Base-by-base conservation (phyloP, 2,329 filamentous ascomycete genomes). In the Capronia americana region DNA sequence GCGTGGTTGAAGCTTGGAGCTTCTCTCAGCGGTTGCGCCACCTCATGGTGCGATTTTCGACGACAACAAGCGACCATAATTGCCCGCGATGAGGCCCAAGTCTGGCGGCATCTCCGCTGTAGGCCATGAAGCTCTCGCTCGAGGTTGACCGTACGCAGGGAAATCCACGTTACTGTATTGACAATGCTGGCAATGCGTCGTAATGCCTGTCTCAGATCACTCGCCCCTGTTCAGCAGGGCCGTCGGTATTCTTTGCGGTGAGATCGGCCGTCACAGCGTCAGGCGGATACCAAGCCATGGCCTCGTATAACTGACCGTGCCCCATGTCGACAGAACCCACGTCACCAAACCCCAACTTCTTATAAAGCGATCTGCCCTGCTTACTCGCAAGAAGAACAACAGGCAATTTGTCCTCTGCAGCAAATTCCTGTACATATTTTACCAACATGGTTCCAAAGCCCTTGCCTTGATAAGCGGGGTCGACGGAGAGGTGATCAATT, bases 371-470 rank as follows among this genome's bases (percentile, higher is more conserved):
- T 41, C 72, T 65, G 5, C 74, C 75, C 57, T 71, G 62, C 24
- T 58, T 26, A 11, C 74, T 73, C 10, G 74, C 65, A 41, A 75
- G 68, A 2, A 77, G 70, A 64, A 74, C 73, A 1, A 70, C 59
- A 3, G 69, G 72, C 20, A 76, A 6, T 7, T 70, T 72, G 41
- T 70, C 58, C 11, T 68, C 55, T 8, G 68, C 60, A 17, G 68
- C 74, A 48, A 73, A 53, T 12, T 70, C 63, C 34, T 73, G 61
- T 4, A 75, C 74, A 32, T 71, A 63, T 63, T 67, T 59, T n/a
- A 77, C 55, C 14, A 77, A 59, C 32, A 70, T 65, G 2, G 70
- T 71, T 12, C 73, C 76, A 20, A 76, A 63, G 5, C 75, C 75
- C 38, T 67, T 68, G 1, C 75, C 68, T 48, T 76, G 73, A 61